Evolutionary conservation across 495 filamentous ascomycete species (phyloP), one percentile per base, ranked within the genome.

Genomic region (Trichocladium antarcticum): DNA sequence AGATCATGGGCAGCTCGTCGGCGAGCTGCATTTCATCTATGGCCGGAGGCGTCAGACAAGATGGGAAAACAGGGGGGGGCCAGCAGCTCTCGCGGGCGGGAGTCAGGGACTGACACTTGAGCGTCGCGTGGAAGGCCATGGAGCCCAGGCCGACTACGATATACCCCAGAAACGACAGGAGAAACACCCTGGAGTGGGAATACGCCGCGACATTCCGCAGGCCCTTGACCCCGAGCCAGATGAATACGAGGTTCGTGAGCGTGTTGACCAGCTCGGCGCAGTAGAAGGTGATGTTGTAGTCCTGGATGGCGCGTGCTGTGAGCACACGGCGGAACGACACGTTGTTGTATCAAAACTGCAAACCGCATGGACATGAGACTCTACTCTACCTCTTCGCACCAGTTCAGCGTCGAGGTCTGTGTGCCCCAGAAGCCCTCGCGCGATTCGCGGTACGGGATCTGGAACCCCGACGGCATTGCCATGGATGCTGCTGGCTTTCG

Each of bases 1-100:
- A 97, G 24, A 98, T 95, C 92, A 97, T 97, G 51, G 83, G 86
- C 7, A 96, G 76, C 67, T 98, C 92, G 59, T 98, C 92, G 29
- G 96, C 84, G 14, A 97, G 79, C 61, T 98, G 92, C 92, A 95
- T 95, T 1, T 89, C 87, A 67, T 98, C 89, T 95, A 63, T 46
- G 44, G 31, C 20, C 42, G 32, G 15, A 42, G 22, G 31, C 22
- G 56, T 60, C 15, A 58, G 54, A 34, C 45, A 46, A 15, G 5
- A 32, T 14, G 20, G 36, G 42, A 14, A 14, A 11, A 41, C 19
- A 31, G 24, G 6, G 3, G 1, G 11, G 9, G 12, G 31, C 5
- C 31, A 32, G 31, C 5, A 32, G 5, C 31, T 22, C 19, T 3
- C 1, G 10, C 5, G 19, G 24, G n/a, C 17, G 42, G 16, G 42